Conservation (phyloP, 2,329 filamentous ascomycete species). For the Aspergillus alliaceus region DNA sequence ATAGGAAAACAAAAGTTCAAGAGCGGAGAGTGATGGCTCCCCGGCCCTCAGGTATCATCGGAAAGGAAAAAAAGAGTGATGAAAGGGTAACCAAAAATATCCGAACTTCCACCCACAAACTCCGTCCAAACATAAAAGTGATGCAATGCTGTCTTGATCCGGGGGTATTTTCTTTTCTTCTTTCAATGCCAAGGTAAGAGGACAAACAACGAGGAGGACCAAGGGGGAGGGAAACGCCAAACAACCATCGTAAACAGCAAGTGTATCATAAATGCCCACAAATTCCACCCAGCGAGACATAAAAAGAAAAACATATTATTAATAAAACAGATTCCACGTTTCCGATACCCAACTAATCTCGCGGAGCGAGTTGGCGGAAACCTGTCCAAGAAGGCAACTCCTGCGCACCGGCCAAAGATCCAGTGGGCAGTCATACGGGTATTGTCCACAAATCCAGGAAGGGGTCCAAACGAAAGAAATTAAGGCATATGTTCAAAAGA, state of each 20-base stretch:
- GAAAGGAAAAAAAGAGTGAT: slow-evolving; percentile 1
- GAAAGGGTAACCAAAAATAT: not conserved
- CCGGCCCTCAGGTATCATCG: slow-evolving; percentile 1
- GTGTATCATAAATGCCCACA: slow-evolving; percentile 7
- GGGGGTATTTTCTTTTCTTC: slow-evolving; percentile 22
- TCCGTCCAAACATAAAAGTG: slow-evolving; percentile 6
- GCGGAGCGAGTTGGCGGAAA: slow-evolving; percentile 4
- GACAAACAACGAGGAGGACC: not conserved
- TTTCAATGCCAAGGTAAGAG: slow-evolving; percentile 9
- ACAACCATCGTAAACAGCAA: slow-evolving; percentile 1
- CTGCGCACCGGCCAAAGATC: not conserved
- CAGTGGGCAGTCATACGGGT: slow-evolving; percentile 5
- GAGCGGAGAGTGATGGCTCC: not conserved
- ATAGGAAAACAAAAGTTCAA: not conserved
- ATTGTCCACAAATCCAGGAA: slow-evolving; percentile 13
- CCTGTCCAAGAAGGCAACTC: slow-evolving; percentile 9
- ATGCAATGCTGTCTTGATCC: slow-evolving; percentile 16
- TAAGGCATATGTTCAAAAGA: slow-evolving; percentile 20
- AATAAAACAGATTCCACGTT: slow-evolving; percentile 10
- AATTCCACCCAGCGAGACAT: slow-evolving; percentile 6
- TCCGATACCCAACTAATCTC: slow-evolving; percentile 6
- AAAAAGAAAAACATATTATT: slow-evolving; percentile 15
- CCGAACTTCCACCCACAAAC: slow-evolving; percentile 9
- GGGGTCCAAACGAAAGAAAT: slow-evolving; percentile 14
- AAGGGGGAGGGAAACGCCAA: slow-evolving; percentile 4